Percentiles rank a stretch among this genome's conserved stretches.
These are phyloP conservation scores for Prunus salicina DNA, from an alignment of 306 rosid species.

Conservation along the genomic window DNA sequence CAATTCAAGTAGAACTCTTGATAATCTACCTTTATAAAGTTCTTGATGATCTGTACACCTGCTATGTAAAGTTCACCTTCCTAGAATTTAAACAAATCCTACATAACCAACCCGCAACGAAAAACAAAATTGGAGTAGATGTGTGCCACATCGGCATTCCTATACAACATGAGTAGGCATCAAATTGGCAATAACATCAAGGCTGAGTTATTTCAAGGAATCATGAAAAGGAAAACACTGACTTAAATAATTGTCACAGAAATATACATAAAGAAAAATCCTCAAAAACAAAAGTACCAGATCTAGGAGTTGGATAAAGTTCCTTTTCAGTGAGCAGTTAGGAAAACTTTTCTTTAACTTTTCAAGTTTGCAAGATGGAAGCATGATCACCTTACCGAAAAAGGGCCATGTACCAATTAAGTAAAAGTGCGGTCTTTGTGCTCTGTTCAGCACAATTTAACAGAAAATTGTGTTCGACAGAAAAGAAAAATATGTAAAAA, in stretches of 20 bases:
- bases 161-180: background rate
- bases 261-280: background rate
- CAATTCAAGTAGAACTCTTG: background rate
- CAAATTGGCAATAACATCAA: background rate
- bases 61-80: background rate
- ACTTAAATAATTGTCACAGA: background rate
- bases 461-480: background rate
- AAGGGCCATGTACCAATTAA: background rate
- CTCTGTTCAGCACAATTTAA: background rate
- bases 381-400: background rate
- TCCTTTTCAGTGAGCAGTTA: background rate
- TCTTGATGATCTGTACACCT: background rate
- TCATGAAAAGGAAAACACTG: background rate
- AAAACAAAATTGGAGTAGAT: background rate
- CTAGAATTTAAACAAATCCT: background rate
- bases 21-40: background rate
- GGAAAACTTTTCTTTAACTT: background rate
- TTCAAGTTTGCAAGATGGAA: constrained; percentile 3
- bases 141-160: background rate
- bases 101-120: background rate
- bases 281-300: background rate
- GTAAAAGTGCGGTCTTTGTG: background rate
- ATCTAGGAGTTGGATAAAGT: background rate
- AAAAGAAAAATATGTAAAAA: background rate
- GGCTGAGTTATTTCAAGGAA: background rate